phyloP scores from a whole-genome alignment of 257 asterid genomes.

The Osmanthus fragrans region DNA sequence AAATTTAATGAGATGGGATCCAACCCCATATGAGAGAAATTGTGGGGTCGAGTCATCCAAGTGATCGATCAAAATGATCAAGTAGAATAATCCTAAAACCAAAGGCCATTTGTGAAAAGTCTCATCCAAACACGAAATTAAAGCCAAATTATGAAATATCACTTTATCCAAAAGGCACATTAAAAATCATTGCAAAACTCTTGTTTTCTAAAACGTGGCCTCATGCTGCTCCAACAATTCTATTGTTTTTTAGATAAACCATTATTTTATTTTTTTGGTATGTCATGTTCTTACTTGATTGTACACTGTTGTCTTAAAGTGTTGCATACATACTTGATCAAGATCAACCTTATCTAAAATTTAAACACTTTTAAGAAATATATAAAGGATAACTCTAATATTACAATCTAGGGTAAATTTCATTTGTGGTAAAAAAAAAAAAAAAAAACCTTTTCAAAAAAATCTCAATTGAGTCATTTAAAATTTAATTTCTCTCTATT shows the following conservation, averaged over 20 bases:
- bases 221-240: conserved; percentile 32
- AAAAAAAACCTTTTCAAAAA: too few relatives aligned
- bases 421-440: too few relatives aligned
- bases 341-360: neutral
- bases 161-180: neutral
- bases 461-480: too few relatives aligned
- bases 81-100: too few relatives aligned
- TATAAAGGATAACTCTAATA: neutral
- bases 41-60: too few relatives aligned
- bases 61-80: too few relatives aligned
- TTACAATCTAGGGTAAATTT: neutral
- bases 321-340: neutral
- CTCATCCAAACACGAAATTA: neutral
- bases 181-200: conserved; percentile 54
- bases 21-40: too few relatives aligned
- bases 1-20: too few relatives aligned
- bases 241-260: neutral
- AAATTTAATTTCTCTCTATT: too few relatives aligned
- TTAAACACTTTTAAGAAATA: too few relatives aligned
- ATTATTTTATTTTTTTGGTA: neutral
- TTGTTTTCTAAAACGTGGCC: conserved; percentile 41
- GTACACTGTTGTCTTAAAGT: neutral
- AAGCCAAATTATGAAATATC: neutral
- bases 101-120: conserved; percentile 20
- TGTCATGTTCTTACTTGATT: neutral